Evolutionary conservation across 2,329 filamentous ascomycete genomes (phyloP).

Genomic region (Colletotrichum camelliae): DNA sequence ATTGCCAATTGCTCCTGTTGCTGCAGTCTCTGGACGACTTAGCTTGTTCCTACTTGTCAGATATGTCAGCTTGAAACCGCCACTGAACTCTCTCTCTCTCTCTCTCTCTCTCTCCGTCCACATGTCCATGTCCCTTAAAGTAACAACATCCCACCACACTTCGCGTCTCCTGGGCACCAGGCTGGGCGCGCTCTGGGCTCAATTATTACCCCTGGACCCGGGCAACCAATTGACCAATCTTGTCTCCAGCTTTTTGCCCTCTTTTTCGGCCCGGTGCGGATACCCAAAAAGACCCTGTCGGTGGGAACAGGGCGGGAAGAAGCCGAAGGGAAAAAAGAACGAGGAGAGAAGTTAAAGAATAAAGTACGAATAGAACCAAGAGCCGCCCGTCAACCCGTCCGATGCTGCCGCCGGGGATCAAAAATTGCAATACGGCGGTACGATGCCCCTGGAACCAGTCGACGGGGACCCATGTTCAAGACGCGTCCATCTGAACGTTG

Average conservation of each 20-base stretch:
- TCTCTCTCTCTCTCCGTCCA: neutral
- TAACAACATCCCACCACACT: neutral
- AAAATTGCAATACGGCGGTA: neutral
- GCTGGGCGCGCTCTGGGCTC: neutral
- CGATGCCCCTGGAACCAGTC: neutral
- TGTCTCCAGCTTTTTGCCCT: neutral
- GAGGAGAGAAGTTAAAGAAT: neutral
- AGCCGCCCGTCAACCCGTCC: neutral
- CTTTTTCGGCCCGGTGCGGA: slow-evolving; percentile 13
- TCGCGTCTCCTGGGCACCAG: neutral
- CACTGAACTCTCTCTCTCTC: neutral
- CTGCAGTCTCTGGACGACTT: neutral
- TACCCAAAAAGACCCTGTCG: slow-evolving; percentile 1
- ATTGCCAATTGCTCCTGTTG: neutral
- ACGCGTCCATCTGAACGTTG: neutral
- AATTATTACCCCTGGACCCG: neutral
- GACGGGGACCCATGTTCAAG: neutral
- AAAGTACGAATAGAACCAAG: neutral
- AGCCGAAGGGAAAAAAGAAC: neutral
- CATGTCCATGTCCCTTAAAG: neutral
- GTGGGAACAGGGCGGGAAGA: slow-evolving; percentile 4
- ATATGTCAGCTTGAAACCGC: neutral
- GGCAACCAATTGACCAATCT: slow-evolving; percentile 9
- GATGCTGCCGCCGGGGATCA: neutral
- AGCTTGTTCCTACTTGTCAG: neutral